A percentile compares a stretch with the other conserved stretches of the same genome.
Evolutionary conservation across 192 early-diverging fungal species (phyloP).

Genomic region (Phlyctochytrium arcticum): DNA sequence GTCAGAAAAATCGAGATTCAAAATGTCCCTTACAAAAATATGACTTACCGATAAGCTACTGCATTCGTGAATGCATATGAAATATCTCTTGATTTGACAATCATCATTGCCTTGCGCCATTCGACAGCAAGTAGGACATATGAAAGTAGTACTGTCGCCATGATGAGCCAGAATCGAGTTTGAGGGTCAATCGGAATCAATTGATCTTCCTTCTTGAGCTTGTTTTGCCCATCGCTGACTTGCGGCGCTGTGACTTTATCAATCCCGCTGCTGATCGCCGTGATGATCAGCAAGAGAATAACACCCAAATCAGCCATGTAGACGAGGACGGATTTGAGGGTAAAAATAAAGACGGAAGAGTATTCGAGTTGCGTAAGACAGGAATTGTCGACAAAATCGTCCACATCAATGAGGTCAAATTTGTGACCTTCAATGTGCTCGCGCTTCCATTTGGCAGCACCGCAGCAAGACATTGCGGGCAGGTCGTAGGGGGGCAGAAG

Average conservation of each 20-base stretch:
- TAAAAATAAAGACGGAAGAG: constrained; percentile 29
- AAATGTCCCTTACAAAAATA: not conserved
- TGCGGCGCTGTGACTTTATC: not conserved
- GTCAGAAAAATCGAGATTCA: not conserved
- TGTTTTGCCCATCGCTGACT: constrained; percentile 7
- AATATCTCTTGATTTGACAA: constrained; percentile 70
- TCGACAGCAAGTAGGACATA: constrained; percentile 68
- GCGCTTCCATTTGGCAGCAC: constrained; percentile 68
- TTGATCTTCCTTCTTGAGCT: constrained; percentile 31
- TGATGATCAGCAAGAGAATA: constrained; percentile 57
- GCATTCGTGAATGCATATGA: constrained; percentile 69
- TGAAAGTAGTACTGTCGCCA: constrained; percentile 63
- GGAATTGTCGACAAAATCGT: constrained; percentile 55
- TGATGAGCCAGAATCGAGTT: constrained; percentile 34
- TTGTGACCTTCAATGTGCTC: constrained; percentile 78
- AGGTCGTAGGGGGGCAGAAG: not conserved
- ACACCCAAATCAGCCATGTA: constrained; percentile 81
- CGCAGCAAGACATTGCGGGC: constrained; percentile 34
- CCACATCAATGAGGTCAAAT: constrained; percentile 82
- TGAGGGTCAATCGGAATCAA: constrained; percentile 5
- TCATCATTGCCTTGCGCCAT: constrained; percentile 58
- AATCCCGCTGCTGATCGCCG: not conserved
- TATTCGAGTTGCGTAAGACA: constrained; percentile 2
- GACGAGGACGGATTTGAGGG: constrained; percentile 68
- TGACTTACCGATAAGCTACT: constrained; percentile 59